Conservation (phyloP, 306 rosid species). For the Vigna unguiculata region DNA sequence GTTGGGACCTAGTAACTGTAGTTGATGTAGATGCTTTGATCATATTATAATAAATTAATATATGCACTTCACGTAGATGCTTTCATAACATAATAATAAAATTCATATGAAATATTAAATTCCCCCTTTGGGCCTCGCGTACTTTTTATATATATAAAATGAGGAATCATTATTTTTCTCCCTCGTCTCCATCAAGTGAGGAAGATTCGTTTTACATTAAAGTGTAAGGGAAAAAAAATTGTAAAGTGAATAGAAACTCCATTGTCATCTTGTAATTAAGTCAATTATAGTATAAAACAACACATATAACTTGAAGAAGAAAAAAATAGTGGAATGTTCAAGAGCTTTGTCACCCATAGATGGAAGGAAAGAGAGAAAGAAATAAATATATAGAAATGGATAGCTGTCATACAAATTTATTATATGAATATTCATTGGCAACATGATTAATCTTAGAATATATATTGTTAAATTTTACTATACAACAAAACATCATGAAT, state of each 20-base stretch:
- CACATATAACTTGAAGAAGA: background rate
- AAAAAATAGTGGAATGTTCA: background rate
- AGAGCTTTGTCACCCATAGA: background rate
- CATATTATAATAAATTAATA: slow-evolving; percentile 42
- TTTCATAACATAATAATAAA: slow-evolving; percentile 37
- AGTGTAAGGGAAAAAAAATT: background rate
- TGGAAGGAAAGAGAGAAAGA: no score
- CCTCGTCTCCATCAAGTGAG: background rate
- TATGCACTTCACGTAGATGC: slow-evolving; percentile 45
- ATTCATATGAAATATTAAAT: slow-evolving; percentile 18
- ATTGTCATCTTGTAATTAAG: background rate
- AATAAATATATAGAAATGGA: no score
- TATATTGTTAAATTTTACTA: background rate
- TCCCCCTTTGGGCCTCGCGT: background rate
- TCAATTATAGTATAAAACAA: background rate
- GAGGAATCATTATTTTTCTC: background rate
- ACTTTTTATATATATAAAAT: background rate
- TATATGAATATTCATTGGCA: background rate
- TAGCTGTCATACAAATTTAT: background rate
- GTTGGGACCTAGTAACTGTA: slow-evolving; percentile 33
- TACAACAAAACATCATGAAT: no score
- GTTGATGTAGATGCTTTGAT: slow-evolving; percentile 49
- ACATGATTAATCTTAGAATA: background rate
- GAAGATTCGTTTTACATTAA: slow-evolving; percentile 12
- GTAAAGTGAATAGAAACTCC: background rate